Evolutionary conservation across 768 basidiomycete species (phyloP), one percentile per base, ranked within the genome.

Genomic region (Strobilomyces confusus): DNA sequence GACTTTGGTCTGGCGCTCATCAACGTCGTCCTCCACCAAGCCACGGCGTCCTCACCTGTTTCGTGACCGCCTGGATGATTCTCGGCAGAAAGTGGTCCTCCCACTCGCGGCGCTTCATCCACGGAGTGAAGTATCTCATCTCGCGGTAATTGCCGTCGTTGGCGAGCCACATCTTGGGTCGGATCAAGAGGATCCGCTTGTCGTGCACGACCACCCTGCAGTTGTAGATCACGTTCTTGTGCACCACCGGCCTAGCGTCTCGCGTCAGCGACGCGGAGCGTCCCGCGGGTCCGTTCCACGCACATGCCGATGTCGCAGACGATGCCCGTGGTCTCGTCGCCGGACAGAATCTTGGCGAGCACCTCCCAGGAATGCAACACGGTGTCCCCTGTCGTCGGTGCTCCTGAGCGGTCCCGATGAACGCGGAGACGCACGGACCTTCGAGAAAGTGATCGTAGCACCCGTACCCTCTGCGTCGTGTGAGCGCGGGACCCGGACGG

Each of bases 151-250:
- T 98, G 4, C 97, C 97, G 63, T 97, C 93, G 65, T 98, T 98
- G 1, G 97, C 97, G 42, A 99, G 77, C 97, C 97, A 99, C 95
- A 99, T 95, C 75, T 98, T 99, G 0, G 97, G 97, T 22, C 97
- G 84, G 58, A 99, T 98, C 57, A 98, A 83, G 1, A 98, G 72
- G 55, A 99, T 94, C 72, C 91, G 81, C 51, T 83, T 78, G 71
- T 94, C 78, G 65, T 92, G 81, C 40, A 95, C 82, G 67, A 98
- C 86, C 33, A 98, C 78, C 19, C 97, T 87, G 69, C 93, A 97
- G 66, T 99, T 99, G 75, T 98, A 98, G 58, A 88, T 95, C 44
- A 94, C 93, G 67, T 97, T 98, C 80, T 98, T 98, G 80, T 99
- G 97, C 2, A 87, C 81, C 50, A 99, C 81, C 1, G 97, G 95